Conservation (phyloP, 2,329 filamentous ascomycete species). For the Endothia cerciana region DNA sequence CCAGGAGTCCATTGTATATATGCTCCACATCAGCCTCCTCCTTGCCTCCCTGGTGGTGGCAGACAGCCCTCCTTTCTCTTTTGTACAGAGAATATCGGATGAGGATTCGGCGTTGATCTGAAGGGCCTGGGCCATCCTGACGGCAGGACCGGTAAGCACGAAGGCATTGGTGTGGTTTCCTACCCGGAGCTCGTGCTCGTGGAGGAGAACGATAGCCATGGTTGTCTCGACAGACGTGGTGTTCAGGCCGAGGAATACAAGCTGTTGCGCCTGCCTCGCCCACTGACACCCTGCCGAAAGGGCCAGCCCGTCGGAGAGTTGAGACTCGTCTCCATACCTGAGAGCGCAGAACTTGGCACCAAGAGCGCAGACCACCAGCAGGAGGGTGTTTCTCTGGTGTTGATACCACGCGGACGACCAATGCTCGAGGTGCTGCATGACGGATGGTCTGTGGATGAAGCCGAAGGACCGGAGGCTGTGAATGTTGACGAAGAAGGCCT, state of each 20-base stretch:
- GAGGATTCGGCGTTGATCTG: constrained; percentile 44
- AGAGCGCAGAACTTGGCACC: constrained; percentile 29
- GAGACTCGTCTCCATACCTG: constrained; percentile 1
- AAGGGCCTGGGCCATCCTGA: constrained; percentile 49
- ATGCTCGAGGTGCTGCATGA: constrained; percentile 30
- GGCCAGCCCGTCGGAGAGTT: constrained; percentile 13
- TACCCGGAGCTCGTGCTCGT: constrained; percentile 28
- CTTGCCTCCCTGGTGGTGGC: constrained; percentile 24
- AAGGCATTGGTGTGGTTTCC: constrained; percentile 29
- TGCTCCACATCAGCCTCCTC: constrained; percentile 30
- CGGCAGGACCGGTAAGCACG: constrained; percentile 36
- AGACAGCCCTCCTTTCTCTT: constrained; percentile 6
- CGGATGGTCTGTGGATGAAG: constrained; percentile 33
- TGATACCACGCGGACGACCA: constrained; percentile 4
- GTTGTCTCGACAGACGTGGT: constrained; percentile 23
- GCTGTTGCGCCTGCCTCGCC: constrained; percentile 27
- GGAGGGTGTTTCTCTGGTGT: constrained; percentile 16
- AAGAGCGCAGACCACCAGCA: constrained; percentile 28
- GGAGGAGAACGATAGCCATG: constrained; percentile 31
- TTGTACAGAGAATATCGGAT: constrained; percentile 11
- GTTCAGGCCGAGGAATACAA: constrained; percentile 21
- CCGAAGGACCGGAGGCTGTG: constrained; percentile 32
- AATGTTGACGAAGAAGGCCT: constrained; percentile 33
- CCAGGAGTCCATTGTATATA: constrained; percentile 30
- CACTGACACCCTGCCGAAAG: constrained; percentile 27